Conservation (phyloP, 2,329 filamentous ascomycete genomes). For the Lasiodiplodia hormozganensis region DNA sequence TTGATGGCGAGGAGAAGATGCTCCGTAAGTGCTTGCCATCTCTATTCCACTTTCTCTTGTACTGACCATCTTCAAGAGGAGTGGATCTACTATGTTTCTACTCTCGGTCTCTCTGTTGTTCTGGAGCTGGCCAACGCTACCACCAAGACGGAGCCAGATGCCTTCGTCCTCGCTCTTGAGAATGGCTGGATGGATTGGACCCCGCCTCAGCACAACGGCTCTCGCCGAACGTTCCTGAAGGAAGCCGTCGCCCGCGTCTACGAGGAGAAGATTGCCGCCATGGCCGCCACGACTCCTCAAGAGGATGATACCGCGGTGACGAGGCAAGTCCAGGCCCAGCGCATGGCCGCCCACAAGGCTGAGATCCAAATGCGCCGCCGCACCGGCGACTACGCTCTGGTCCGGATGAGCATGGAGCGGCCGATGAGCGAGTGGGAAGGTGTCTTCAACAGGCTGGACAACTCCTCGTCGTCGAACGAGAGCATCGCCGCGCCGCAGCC, state of each 20-base stretch:
- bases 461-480: not conserved
- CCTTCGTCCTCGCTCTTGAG: constrained; percentile 60
- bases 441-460: constrained; percentile 39
- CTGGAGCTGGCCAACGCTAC: constrained; percentile 56
- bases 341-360: constrained; percentile 50
- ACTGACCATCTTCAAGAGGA: constrained; percentile 54
- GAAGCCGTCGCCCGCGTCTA: constrained; percentile 67
- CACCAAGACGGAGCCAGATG: constrained; percentile 47
- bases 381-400: constrained; percentile 44
- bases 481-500: not conserved
- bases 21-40: constrained; percentile 53
- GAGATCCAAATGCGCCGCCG: constrained; percentile 50
- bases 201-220: constrained; percentile 52
- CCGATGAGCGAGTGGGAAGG: constrained; percentile 49
- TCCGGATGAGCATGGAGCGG: constrained; percentile 51
- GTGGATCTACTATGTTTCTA: constrained; percentile 67
- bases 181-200: constrained; percentile 66
- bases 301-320: constrained; percentile 42
- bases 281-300: constrained; percentile 39
- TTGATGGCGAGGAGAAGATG: constrained; percentile 59
- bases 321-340: constrained; percentile 49
- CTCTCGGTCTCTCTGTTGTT: constrained; percentile 63
- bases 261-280: constrained; percentile 56
- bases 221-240: constrained; percentile 64
- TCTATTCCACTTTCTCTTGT: constrained; percentile 16